These are phyloP conservation scores for Stenogyne calaminthoides DNA, from an alignment of 305 asterid species.

Conservation along the genomic window DNA sequence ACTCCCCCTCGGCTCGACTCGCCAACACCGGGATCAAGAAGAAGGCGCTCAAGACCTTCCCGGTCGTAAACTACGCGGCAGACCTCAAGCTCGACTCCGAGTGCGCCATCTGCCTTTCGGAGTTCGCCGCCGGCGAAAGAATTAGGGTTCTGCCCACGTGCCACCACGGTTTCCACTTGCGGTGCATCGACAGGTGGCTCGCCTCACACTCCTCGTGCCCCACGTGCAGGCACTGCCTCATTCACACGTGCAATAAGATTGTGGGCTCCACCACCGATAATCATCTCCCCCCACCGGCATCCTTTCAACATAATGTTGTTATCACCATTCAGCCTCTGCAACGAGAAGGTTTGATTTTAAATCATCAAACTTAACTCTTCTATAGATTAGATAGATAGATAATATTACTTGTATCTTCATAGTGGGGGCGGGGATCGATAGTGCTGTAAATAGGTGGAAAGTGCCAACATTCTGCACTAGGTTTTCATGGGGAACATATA, in stretches of 20 bases:
- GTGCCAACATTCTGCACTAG: too few relatives aligned
- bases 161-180: constrained; percentile 75
- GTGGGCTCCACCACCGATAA: constrained; percentile 31
- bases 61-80: constrained; percentile 45
- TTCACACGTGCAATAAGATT: constrained; percentile 64
- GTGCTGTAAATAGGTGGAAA: not conserved
- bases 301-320: constrained; percentile 33
- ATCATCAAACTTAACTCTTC: constrained; percentile 31
- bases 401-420: not conserved
- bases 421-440: not conserved
- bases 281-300: too few relatives aligned
- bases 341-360: constrained; percentile 49
- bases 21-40: constrained; percentile 72
- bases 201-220: constrained; percentile 86
- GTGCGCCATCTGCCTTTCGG: constrained; percentile 75
- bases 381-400: not conserved
- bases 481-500: not conserved
- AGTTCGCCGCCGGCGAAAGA: constrained; percentile 51
- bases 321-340: constrained; percentile 53
- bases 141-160: constrained; percentile 74
- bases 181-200: constrained; percentile 81
- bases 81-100: constrained; percentile 52
- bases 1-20: constrained; percentile 33
- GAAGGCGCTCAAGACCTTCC: constrained; percentile 67
- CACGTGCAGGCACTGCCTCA: constrained; percentile 75